Conservation (phyloP, 2,329 filamentous ascomycete genomes). For the Fusarium odoratissimum region DNA sequence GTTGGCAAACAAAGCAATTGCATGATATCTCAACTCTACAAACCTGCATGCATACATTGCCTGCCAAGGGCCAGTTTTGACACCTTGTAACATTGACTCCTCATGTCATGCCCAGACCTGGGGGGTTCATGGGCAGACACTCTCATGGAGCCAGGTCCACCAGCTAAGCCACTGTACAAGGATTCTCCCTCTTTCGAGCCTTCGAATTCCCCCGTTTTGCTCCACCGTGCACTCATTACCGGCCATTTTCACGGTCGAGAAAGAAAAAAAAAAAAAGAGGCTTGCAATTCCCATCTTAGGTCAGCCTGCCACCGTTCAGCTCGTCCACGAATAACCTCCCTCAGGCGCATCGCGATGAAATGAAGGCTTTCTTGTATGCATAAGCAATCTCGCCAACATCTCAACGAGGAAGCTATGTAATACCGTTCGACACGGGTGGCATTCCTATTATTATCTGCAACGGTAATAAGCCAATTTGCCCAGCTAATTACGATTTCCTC, state of each 20-base stretch:
- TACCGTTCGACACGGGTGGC: conserved; percentile 23
- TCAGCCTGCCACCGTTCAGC: conserved; percentile 22
- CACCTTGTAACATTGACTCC: conserved; percentile 1
- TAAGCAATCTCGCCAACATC: conserved; percentile 37
- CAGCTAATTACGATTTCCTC: conserved; percentile 40
- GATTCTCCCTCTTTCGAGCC: conserved; percentile 38
- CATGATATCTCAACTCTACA: conserved; percentile 13
- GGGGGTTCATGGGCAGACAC: conserved; percentile 16
- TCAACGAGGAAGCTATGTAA: conserved; percentile 8
- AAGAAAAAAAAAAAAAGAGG: conserved; percentile 26
- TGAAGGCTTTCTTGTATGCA: conserved; percentile 23
- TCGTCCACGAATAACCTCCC: conserved; percentile 30
- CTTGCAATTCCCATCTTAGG: conserved; percentile 31
- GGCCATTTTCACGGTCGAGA: conserved; percentile 38
- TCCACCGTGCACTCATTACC: conserved; percentile 31
- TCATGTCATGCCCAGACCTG: conserved; percentile 24
- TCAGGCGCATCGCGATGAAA: conserved; percentile 16
- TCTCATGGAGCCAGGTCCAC: conserved; percentile 23
- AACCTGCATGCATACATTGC: conserved; percentile 19
- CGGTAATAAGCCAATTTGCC: conserved; percentile 41
- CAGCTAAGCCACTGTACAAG: conserved; percentile 41
- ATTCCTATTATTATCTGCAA: conserved; percentile 33
- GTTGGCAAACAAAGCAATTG: conserved; percentile 21
- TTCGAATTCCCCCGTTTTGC: conserved; percentile 25
- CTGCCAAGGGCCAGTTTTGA: conserved; percentile 1